A percentile compares a stretch with the other conserved stretches of the same genome.
Evolutionary conservation across 768 basidiomycete species (phyloP).

Genomic region (Phanerodontia chrysosporium): DNA sequence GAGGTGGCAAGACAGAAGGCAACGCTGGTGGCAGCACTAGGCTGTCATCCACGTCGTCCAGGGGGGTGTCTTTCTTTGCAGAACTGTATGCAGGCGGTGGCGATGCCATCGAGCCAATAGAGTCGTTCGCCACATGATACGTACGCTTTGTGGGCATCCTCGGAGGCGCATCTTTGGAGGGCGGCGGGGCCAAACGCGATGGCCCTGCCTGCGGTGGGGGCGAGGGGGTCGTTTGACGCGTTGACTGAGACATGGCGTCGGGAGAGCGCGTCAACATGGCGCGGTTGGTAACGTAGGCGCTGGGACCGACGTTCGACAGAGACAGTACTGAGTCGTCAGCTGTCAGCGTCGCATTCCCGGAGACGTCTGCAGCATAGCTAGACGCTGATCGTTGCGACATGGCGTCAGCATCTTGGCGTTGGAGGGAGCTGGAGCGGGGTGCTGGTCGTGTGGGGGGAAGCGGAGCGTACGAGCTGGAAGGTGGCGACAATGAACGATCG

Average conservation of each 20-base stretch:
- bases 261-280: constrained; percentile 3
- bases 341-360: background rate
- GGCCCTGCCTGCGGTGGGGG: constrained; percentile 5
- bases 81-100: constrained; percentile 47
- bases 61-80: constrained; percentile 12
- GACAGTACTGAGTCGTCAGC: background rate
- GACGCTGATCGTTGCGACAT: constrained; percentile 5
- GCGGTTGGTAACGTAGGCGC: constrained; percentile 2
- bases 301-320: constrained; percentile 1
- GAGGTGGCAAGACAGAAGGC: background rate
- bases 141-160: constrained; percentile 35
- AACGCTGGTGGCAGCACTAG: constrained; percentile 16
- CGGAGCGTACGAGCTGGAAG: constrained; percentile 6
- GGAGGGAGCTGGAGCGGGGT: constrained; percentile 2
- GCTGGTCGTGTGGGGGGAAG: background rate
- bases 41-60: constrained; percentile 14
- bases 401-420: constrained; percentile 3
- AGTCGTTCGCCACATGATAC: constrained; percentile 40
- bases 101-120: constrained; percentile 27
- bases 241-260: constrained; percentile 3
- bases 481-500: constrained; percentile 4
- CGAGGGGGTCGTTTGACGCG: background rate
- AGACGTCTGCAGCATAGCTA: constrained; percentile 11
- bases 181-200: background rate
- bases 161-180: constrained; percentile 21